Evolutionary conservation across 768 basidiomycete species (phyloP).

Genomic region (Hericium alpestre): DNA sequence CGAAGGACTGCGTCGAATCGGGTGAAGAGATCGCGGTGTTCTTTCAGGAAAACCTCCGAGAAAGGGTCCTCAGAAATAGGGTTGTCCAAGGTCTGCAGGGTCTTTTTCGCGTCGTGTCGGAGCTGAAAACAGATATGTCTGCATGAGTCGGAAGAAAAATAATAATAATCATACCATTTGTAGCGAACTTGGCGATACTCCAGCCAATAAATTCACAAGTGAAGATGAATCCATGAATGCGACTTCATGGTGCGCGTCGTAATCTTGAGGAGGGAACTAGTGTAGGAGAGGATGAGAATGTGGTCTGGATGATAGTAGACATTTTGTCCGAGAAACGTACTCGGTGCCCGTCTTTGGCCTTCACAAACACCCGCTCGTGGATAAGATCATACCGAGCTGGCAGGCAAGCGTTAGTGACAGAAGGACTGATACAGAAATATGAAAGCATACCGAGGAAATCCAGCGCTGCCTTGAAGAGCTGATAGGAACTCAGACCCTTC

Average conservation of each 20-base stretch:
- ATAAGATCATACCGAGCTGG: slow-evolving; percentile 65
- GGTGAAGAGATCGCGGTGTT: slow-evolving; percentile 49
- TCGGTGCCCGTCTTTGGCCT: slow-evolving; percentile 39
- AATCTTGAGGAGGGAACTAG: slow-evolving; percentile 54
- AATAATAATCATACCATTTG: slow-evolving; percentile 45
- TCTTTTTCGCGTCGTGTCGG: slow-evolving; percentile 61
- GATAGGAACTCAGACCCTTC: slow-evolving; percentile 79
- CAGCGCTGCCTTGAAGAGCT: slow-evolving; percentile 75
- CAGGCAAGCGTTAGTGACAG: neutral
- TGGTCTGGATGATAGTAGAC: too few species aligned
- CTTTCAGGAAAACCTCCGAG: slow-evolving; percentile 59
- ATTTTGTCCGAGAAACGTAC: slow-evolving; percentile 25
- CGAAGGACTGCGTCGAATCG: slow-evolving; percentile 68
- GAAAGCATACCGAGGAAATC: slow-evolving; percentile 65
- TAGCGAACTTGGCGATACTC: slow-evolving; percentile 67
- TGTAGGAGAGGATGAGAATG: neutral
- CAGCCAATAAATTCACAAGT: slow-evolving; percentile 64
- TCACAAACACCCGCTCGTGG: slow-evolving; percentile 48
- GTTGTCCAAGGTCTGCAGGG: slow-evolving; percentile 53
- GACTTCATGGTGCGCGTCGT: slow-evolving; percentile 36
- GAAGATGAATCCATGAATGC: slow-evolving; percentile 76
- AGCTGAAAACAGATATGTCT: slow-evolving; percentile 36
- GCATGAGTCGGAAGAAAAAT: neutral
- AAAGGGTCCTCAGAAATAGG: slow-evolving; percentile 51
- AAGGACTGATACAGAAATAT: neutral